Conservation (phyloP, 2,329 filamentous ascomycete species). For the Aspergillus sp. region DNA sequence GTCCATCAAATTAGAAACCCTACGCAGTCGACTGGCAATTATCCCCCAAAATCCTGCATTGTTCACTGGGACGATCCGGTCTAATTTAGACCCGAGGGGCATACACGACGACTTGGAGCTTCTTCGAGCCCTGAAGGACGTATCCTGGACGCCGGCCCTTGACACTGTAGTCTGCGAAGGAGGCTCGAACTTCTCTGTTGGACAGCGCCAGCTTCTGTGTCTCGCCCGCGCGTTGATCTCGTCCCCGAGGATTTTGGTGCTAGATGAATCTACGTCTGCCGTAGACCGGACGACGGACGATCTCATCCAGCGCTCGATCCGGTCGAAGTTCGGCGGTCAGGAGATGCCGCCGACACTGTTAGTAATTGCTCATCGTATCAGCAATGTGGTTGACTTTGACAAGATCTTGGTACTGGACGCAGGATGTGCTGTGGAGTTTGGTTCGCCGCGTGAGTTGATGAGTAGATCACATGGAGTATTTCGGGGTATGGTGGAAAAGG, state of each 20-base stretch:
- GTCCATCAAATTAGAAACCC: conserved; percentile 43
- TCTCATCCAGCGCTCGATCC: conserved; percentile 69
- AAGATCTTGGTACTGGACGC: conserved; percentile 68
- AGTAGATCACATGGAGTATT: conserved; percentile 2
- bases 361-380: conserved; percentile 72
- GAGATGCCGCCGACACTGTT: conserved; percentile 59
- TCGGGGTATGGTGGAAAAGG: conserved; percentile 3
- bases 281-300: conserved; percentile 74
- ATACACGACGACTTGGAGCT: conserved; percentile 58
- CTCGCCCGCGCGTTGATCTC: conserved; percentile 54
- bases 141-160: conserved; percentile 46
- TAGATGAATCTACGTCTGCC: conserved; percentile 75
- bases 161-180: conserved; percentile 64
- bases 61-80: conserved; percentile 73
- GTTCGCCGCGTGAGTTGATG: conserved; percentile 61
- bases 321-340: conserved; percentile 63
- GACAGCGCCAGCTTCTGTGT: conserved; percentile 24
- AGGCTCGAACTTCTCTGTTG: conserved; percentile 56
- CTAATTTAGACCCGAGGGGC: conserved; percentile 74
- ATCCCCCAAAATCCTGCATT: conserved; percentile 80
- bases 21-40: conserved; percentile 70
- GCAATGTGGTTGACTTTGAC: conserved; percentile 74
- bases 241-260: conserved; percentile 70
- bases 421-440: conserved; percentile 66
- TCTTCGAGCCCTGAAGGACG: conserved; percentile 57